Evolutionary conservation across 2,329 filamentous ascomycete species (phyloP).

Genomic region (Talaromyces marneffei): DNA sequence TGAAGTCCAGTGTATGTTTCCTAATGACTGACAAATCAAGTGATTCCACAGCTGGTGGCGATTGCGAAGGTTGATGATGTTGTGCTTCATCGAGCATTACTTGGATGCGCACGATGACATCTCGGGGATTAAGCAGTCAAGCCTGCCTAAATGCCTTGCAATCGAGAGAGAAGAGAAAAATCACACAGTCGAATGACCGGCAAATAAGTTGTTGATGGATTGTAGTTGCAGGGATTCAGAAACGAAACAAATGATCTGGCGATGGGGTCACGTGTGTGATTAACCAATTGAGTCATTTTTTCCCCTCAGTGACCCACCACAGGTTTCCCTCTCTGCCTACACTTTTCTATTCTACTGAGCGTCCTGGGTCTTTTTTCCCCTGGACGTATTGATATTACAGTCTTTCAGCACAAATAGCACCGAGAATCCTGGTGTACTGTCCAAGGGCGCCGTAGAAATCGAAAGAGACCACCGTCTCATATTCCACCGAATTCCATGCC

Average conservation of each 20-base stretch:
- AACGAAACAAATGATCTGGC: neutral
- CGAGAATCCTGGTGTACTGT: neutral
- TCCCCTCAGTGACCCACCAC: constrained; percentile 1
- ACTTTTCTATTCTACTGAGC: neutral
- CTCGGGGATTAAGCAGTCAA: neutral
- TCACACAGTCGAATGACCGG: neutral
- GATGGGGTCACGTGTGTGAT: constrained; percentile 1
- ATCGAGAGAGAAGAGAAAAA: neutral
- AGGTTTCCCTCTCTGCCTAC: neutral
- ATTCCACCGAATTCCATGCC: neutral
- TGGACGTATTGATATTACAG: neutral
- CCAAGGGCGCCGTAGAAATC: neutral
- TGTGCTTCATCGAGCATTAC: constrained; percentile 4
- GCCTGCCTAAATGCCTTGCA: neutral
- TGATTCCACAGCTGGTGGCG: neutral
- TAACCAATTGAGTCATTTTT: neutral
- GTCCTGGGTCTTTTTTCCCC: neutral
- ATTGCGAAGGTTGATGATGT: neutral
- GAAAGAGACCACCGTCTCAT: neutral
- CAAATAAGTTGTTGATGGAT: neutral
- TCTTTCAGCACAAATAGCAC: neutral
- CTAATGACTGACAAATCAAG: neutral
- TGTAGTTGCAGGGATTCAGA: neutral
- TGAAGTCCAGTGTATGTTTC: neutral
- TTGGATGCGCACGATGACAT: neutral